A percentile compares a stretch with the other conserved stretches of the same genome.
Conservation (phyloP, 257 asterid species). For the Gentiana macrophylla region DNA sequence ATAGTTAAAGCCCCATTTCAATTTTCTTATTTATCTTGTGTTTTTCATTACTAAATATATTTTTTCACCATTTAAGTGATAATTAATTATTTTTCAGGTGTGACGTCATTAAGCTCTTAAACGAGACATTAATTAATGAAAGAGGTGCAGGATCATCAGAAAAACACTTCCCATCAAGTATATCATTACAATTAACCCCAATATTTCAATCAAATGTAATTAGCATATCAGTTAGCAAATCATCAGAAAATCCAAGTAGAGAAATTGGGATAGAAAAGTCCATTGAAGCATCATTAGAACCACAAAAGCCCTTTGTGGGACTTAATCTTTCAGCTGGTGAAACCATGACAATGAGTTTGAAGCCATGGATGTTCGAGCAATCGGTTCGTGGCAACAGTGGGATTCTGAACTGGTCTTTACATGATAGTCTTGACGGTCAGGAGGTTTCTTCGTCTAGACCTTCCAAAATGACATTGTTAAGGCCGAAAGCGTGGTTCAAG, state of each 20-base stretch:
- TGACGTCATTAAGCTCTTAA: slow-evolving; percentile 50
- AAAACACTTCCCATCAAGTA: slow-evolving; percentile 66
- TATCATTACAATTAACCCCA: slow-evolving; percentile 60
- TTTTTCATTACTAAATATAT: too few relatives aligned
- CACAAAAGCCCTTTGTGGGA: slow-evolving; percentile 41
- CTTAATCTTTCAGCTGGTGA: slow-evolving; percentile 56
- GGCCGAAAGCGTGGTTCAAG: slow-evolving; percentile 77
- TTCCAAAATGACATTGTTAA: slow-evolving; percentile 49
- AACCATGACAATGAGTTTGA: slow-evolving; percentile 38
- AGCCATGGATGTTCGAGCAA: slow-evolving; percentile 90
- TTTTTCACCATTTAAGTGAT: too few relatives aligned
- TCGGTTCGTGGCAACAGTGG: slow-evolving; percentile 52
- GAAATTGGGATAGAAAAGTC: slow-evolving; percentile 53
- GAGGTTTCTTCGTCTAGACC: slow-evolving; percentile 84
- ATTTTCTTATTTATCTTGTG: too few relatives aligned
- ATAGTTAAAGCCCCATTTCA: too few relatives aligned
- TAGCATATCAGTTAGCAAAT: slow-evolving; percentile 62
- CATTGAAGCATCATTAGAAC: slow-evolving; percentile 56
- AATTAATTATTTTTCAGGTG: slow-evolving; percentile 27
- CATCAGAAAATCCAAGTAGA: slow-evolving; percentile 50
- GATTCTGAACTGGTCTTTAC: slow-evolving; percentile 64
- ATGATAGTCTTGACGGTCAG: slow-evolving; percentile 58
- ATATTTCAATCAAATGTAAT: slow-evolving; percentile 39
- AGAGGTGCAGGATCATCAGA: slow-evolving; percentile 41
- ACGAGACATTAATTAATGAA: slow-evolving; percentile 39